Conservation (phyloP, 2,329 filamentous ascomycete genomes). For the Fusarium sp. region DNA sequence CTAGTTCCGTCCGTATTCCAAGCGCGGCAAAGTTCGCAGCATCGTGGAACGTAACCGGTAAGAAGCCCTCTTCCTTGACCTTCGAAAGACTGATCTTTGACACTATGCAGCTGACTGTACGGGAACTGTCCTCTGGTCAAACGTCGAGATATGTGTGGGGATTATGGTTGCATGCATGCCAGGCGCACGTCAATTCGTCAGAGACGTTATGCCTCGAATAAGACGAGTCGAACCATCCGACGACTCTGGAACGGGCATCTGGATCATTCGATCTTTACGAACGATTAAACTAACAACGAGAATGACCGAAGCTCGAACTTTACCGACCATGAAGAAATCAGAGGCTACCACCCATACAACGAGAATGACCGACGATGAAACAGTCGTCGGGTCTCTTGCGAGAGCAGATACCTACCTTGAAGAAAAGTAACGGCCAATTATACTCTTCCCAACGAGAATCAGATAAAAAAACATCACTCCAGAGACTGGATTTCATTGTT, state of each 20-base stretch:
- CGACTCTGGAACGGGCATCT: not conserved
- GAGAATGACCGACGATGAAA: not conserved
- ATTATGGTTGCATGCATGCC: conserved; percentile 31
- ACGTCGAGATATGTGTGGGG: conserved; percentile 7
- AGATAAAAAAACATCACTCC: no score
- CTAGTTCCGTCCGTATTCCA: conserved; percentile 3
- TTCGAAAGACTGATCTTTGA: rapidly evolving
- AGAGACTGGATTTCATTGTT: no score
- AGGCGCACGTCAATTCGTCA: conserved; percentile 5
- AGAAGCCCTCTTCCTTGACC: rapidly evolving
- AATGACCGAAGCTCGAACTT: no score
- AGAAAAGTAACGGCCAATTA: not conserved
- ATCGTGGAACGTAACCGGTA: conserved; percentile 3
- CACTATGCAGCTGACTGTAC: not conserved
- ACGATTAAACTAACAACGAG: conserved; percentile 7
- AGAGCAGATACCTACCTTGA: not conserved
- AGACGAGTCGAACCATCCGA: rapidly evolving
- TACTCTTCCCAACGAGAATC: not conserved
- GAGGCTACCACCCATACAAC: no score
- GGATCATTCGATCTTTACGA: not conserved
- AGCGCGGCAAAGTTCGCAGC: not conserved
- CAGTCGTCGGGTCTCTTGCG: not conserved
- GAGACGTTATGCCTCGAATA: not conserved
- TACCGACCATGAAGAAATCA: no score
- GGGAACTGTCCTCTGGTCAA: conserved; percentile 5